Base-by-base conservation (phyloP, 2,329 filamentous ascomycete genomes). In the Aspergillus sp. region DNA sequence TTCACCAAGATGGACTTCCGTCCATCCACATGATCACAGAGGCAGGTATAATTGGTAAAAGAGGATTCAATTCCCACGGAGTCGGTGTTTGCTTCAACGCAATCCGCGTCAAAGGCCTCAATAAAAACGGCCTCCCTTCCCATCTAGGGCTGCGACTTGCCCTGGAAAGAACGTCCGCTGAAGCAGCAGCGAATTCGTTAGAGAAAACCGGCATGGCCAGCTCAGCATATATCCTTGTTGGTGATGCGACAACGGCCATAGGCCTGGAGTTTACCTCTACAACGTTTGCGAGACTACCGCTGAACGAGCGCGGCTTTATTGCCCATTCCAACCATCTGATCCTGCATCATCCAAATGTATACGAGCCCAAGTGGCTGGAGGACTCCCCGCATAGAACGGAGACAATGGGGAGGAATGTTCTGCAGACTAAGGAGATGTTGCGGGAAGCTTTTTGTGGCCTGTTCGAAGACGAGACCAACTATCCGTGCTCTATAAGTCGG, bases 31-130 rank as follows among this genome's bases (percentile, higher is more conserved):
- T 53, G 17, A 17, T 53, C 22, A 53, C 50, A 9, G 50, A 53
- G 12, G 50, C 50, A 17, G 50, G 50, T 2, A 53, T 53, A 5
- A 53, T 53, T 18, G 50, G 50, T 0, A 53, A 53, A 11, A 45
- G 44, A 24, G 50, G 50, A 5, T n/a, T 53, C 24, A 53, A 53
- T 6, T 42, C 39, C 9, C 2, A 7, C 0, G 50, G 50, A 4
- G 50, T 53, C 12, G 50, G 50, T 8, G 50, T 53, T 7, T 53
- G 50, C n/a, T 18, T 53, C n/a, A 53, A 53, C 20, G 50, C 39
- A n/a, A 53, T 53, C 1, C 22, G 41, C 26, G 50, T 26, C 1
- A 36, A 20, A 4, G 50, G 50, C 9, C 18, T 53, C 2, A 22
- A 53, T 12, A 8, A 3, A 8, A 15, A n/a, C 15, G 39, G 50